Evolutionary conservation across 2,329 filamentous ascomycete species (phyloP), one percentile per base, ranked within the genome.

Genomic region (Hysterium pulicare): DNA sequence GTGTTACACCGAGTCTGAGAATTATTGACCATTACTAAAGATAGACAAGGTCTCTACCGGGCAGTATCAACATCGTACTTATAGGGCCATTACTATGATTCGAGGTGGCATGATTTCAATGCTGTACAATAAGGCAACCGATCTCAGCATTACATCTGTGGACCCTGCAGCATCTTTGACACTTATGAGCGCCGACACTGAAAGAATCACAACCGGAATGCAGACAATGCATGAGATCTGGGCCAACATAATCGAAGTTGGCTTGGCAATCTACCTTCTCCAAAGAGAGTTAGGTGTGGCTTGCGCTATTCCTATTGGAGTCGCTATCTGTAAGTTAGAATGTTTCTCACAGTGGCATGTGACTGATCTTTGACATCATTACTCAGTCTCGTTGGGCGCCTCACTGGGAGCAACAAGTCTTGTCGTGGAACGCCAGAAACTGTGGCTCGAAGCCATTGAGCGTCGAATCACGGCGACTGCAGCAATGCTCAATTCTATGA

Each of bases 221-320:
- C 56, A 61, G 34, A 62, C 57, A 8, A 54, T 58, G 7, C 61
- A 65, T 38, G 62, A 66, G 46, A 42, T 64, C 7, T 66, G 62
- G 62, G 53, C 61, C 8, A 63, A 63, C 30, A 39, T 61, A 0
- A 45, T 76, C 1, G 68, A 78, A 46, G 65, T 73, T 3, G 67
- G 53, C 4, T 40, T 79, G 2, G 71, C 70, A 0, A 69, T 70
- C 36, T 79, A 67, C 54, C 61, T 79, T 0, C 59, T 81, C 0
- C 60, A 76, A 16, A 51, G 50, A 3, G 66, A 76, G 36, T 50
- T 80, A 1, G 75, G 77, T 0, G 57, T 63, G 0, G 73, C 74
- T 0, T 79, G 74, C 30, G 54, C 71, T 0, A 70, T 72, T 0
- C 75, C 77, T 0, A 62, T 80, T 5, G 64, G 68, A 0, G 59